Evolutionary conservation across 2,329 filamentous ascomycete species (phyloP), one percentile per base, ranked within the genome.

Genomic region (Neurospora sp.): DNA sequence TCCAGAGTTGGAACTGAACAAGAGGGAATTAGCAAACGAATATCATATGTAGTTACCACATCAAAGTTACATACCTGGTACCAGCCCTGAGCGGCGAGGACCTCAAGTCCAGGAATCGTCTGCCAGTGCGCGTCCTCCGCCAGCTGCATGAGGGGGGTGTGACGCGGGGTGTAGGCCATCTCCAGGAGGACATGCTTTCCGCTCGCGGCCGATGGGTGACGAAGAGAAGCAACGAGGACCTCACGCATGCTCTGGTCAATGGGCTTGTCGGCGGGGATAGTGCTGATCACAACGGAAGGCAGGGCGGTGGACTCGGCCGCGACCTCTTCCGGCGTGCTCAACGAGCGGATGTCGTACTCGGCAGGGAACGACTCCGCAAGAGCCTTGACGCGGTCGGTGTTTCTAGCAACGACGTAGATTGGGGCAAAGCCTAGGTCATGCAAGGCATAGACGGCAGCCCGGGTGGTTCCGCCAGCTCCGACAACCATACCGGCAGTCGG

Each of bases 161-260:
- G 86, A 0, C 87, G 84, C 23, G 96, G 96, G 80, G 95, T 96
- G 80, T 99, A 99, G 1, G 96, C 95, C 94, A 99, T 97, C 80
- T 99, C 96, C 3, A 98, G 82, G 71, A 98, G 81, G 12, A 96
- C 87, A 23, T 87, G 86, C 76, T 78, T 75, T 69, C 76, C 71
- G 76, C 66, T 78, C 73, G 74, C 78, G 28, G 66, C 69, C 71
- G 76, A 69, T 11, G 70, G 80, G 33, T 79, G 79, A 70, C 82
- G 81, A n/a, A 89, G 77, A 40, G 88, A 76, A 17, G 83, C 80
- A 5, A 82, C 80, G 10, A 97, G 81, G 1, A 91, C 83, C 74
- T 89, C 87, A 28, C 86, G 85, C 80, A 97, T 89, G 11, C 80
- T 81, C 0, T 86, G 76, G 73, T 97, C 94, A 72, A 98, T 91